Evolutionary conservation across 2,329 filamentous ascomycete genomes (phyloP).

Genomic region (Penicillium oxalicum): DNA sequence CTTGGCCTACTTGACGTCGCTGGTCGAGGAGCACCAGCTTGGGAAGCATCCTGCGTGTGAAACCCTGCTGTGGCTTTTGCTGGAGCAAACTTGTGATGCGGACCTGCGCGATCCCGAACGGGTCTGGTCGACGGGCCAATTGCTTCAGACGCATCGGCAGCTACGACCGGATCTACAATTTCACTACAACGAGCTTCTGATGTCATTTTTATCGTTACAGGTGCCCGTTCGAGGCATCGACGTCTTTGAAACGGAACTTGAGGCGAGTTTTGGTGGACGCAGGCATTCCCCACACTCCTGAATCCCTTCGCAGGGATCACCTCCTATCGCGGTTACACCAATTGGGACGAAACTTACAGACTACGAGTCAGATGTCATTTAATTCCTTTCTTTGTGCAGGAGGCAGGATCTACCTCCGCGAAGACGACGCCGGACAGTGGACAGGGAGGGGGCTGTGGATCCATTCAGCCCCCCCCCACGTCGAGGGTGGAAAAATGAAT

Average conservation of each 20-base stretch:
- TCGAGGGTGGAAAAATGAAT: too few relatives aligned
- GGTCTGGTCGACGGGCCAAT: slow-evolving; percentile 33
- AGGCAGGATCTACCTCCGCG: too few relatives aligned
- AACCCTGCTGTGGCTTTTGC: slow-evolving; percentile 36
- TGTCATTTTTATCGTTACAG: slow-evolving; percentile 32
- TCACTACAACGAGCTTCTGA: slow-evolving; percentile 36
- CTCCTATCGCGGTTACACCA: too few relatives aligned
- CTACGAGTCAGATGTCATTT: too few relatives aligned
- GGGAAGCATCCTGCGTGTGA: slow-evolving; percentile 34
- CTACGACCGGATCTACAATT: slow-evolving; percentile 35
- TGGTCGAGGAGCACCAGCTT: slow-evolving; percentile 28
- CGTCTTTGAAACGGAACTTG: slow-evolving; percentile 30
- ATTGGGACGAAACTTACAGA: too few relatives aligned
- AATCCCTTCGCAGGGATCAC: not conserved
- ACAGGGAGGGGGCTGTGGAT: too few relatives aligned
- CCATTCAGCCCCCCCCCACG: too few relatives aligned
- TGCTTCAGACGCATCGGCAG: slow-evolving; percentile 31
- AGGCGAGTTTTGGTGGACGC: slow-evolving; percentile 2
- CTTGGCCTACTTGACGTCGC: slow-evolving; percentile 21
- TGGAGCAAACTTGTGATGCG: slow-evolving; percentile 32
- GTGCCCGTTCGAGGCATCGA: slow-evolving; percentile 28
- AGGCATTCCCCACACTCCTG: not conserved
- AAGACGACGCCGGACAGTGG: too few relatives aligned
- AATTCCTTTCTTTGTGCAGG: too few relatives aligned
- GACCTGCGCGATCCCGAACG: slow-evolving; percentile 34